Base-by-base conservation (phyloP, 163 green algal genomes). In the Scenedesmus sp. region DNA sequence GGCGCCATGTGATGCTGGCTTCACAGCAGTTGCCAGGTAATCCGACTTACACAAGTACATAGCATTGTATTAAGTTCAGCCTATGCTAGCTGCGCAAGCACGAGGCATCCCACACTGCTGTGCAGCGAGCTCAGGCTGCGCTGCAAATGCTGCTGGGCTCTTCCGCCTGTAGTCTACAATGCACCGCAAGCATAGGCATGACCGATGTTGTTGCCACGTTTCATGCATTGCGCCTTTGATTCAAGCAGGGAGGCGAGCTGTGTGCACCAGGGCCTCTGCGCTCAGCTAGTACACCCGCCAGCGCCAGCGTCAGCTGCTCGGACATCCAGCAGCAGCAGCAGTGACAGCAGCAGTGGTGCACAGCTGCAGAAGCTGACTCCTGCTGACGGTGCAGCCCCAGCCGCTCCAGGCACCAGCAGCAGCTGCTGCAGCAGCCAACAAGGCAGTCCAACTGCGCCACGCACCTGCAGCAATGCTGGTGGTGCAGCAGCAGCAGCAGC, bases 391-490 rank as follows among this genome's bases (percentile, higher is more conserved):
- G 79, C 79, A 67, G 79, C 79, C 9, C 0, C 79, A 66, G 26
- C 5, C 8, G 16, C 52, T 16, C 55, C 1, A 66, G 46, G 79
- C 4, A 52, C 70, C 23, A 86, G 46, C 79, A 86, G 79, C 52
- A 84, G 77, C 77, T 34, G 77, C 77, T 20, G 79, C 79, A 86
- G 52, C 54, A 86, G 79, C 79, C 54, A 10, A 52, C 46, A 84
- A 3, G 20, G 34, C 76, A 56, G 76, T 57, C 34, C 76, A 56
- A 2, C 34, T 9, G 54, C 18, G 15, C 54, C 79, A 64, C 20
- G 54, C 77, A 12, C 6, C 7, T 60, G 52, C 77, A 26, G 34
- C 77, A 84, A 10, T 4, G 4, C 8, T 1, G 70, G 23, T 34
- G 79, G 3, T 46, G 79, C 79, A 64, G 54, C 54, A 86, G 15